Evolutionary conservation across 2,329 filamentous ascomycete genomes (phyloP).

Genomic region (Xylaria sp.): DNA sequence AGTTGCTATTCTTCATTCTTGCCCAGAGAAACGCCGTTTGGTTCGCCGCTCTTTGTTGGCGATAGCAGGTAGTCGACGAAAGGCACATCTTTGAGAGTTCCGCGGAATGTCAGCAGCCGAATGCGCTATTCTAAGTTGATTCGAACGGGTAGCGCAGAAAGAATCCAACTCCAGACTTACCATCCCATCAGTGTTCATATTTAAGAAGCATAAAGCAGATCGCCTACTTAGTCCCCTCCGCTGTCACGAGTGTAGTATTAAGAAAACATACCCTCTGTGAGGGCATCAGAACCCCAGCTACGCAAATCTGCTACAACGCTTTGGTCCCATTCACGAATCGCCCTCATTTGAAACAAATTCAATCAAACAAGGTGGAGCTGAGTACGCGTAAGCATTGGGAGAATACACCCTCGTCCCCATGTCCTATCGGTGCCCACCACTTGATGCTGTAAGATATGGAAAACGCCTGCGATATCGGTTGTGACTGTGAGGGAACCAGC

Average conservation of each 20-base stretch:
- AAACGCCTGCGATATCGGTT: neutral
- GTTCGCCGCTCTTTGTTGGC: neutral
- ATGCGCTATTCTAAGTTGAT: too few relatives aligned
- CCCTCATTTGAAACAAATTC: neutral
- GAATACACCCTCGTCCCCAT: neutral
- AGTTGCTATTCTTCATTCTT: neutral
- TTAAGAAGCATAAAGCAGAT: neutral
- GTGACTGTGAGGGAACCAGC: neutral
- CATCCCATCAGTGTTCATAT: neutral
- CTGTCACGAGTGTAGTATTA: neutral
- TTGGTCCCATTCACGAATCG: neutral
- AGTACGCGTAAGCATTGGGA: neutral
- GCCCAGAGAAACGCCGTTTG: neutral
- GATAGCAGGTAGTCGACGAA: neutral
- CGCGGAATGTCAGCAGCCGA: too few relatives aligned
- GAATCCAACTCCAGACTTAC: neutral
- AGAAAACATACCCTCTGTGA: neutral
- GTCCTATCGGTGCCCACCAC: neutral
- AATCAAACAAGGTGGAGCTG: conserved; percentile 1
- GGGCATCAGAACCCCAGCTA: neutral
- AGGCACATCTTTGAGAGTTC: neutral
- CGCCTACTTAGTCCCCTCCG: neutral
- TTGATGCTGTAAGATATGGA: neutral
- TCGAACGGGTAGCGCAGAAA: neutral
- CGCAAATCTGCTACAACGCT: neutral